A percentile compares a stretch with the other conserved stretches of the same genome.
Conservation (phyloP, 2,329 filamentous ascomycete species). For the Ceratocystis albifundus region DNA sequence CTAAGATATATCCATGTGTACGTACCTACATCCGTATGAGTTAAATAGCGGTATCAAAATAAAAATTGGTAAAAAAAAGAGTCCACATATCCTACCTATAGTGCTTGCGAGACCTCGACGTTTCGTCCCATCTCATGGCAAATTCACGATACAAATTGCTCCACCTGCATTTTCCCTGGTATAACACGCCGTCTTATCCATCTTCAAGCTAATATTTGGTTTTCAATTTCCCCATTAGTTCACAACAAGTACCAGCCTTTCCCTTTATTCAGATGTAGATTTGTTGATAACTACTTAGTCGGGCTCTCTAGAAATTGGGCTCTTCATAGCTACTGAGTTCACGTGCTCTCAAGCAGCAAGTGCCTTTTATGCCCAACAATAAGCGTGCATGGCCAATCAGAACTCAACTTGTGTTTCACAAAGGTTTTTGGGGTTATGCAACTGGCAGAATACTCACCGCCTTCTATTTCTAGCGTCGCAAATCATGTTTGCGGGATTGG, state of each 20-base stretch:
- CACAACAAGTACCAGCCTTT: background rate
- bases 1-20: background rate
- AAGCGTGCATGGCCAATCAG: background rate
- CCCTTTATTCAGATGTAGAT: background rate
- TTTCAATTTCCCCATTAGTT: background rate
- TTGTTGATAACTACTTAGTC: background rate
- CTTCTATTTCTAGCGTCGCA: conserved; percentile 1
- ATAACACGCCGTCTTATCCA: background rate
- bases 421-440: conserved; percentile 1
- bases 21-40: background rate
- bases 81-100: background rate
- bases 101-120: background rate
- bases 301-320: background rate
- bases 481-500: conserved; percentile 21
- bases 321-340: background rate
- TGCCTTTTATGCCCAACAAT: background rate
- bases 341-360: background rate
- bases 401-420: background rate
- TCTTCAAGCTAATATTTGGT: background rate
- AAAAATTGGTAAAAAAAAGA: too few species aligned
- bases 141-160: background rate
- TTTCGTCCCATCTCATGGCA: background rate
- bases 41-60: background rate
- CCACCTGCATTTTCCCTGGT: background rate
- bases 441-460: conserved; percentile 13